Evolutionary conservation across 2,329 filamentous ascomycete genomes (phyloP), one percentile per base, ranked within the genome.

Genomic region (Metarhizium robertsii): DNA sequence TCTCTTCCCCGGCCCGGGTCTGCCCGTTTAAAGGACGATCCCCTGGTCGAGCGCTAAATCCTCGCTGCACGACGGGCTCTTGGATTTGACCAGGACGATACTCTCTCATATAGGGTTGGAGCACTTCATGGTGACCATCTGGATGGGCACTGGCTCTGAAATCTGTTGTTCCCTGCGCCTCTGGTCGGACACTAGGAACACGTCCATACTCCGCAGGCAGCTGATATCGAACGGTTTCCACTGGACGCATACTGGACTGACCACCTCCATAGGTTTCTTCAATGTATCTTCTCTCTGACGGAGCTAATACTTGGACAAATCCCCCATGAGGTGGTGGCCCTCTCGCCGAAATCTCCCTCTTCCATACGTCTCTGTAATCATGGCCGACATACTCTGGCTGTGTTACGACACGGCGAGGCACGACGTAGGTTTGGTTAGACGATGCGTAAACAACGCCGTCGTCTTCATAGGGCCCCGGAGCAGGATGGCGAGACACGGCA

Each of bases 321-420:
- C 79, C 78, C 38, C 66, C 66, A 3, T 72, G 67, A 2, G 68
- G 69, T 5, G 64, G 67, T 57, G 75, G 69, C 11, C 76, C 80
- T 42, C 76, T 80, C 59, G 70, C 69, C 4, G 81, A 79, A 60
- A 82, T 81, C 60, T 86, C 84, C 54, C 81, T 73, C 59, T 80
- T 77, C 16, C 79, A 77, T 58, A 80, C 82, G 32, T 75, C 71
- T 57, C 80, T 76, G 58, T 79, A 77, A 36, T 73, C 69, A 52
- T 81, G 78, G 7, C 77, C 64, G 30, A 75, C 64, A 52, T 76
- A 80, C 58, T 87, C 85, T 2, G 83, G 79, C 58, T 86, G 81
- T 11, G 84, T 84, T 25, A 88, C 71, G 47, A 85, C 75, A 46
- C 83, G 77, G 57, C 82, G 74, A 10, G 77, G 73, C n/a, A 73